Evolutionary conservation across 345 rosid genomes (phyloP), one percentile per base, ranked within the genome.

Genomic region (Hevea brasiliensis): DNA sequence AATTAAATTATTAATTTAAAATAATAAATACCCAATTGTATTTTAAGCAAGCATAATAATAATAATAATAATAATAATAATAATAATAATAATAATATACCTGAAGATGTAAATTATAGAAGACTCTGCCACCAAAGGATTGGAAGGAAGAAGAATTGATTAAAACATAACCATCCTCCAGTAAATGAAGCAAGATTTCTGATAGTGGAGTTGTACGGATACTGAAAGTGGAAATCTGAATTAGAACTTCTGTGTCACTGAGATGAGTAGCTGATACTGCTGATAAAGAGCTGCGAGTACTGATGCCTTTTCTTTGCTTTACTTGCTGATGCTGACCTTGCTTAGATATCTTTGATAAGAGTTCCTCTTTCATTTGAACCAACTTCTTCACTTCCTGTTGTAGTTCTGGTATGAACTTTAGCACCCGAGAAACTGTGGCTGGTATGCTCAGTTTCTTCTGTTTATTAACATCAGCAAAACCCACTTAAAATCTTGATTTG

Each of bases 401-500:
- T 51, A 83, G 76, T 51, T 87, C 88, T 20, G 93, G 93, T 74
- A 89, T 87, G 74, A 84, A 87, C 66, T 78, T 83, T 27, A 89
- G 67, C 50, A 78, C 87, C 4, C 65, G 65, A 0, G 85, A 70
- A 32, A 89, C 75, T 13, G 86, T 89, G 41, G 70, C 73, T 0
- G 91, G 89, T 77, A 86, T 85, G 77, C 87, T 89, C 65, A 89
- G 24, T 73, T 81, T 89, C 65, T 74, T 87, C 89, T 84, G 77
- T 14, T 14, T 11, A 47, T 32, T 32, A 32, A 32, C 37, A 32
- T 32, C n/a, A n/a, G n/a, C n/a, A n/a, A n/a, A n/a, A n/a, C n/a
- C n/a, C n/a, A n/a, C n/a, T n/a, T n/a, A n/a, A n/a, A n/a, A n/a
- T n/a, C n/a, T n/a, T n/a, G n/a, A n/a, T n/a, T n/a, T n/a, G n/a